Evolutionary conservation across 768 basidiomycete species (phyloP).

Genomic region (Psilocybe tampanensis): DNA sequence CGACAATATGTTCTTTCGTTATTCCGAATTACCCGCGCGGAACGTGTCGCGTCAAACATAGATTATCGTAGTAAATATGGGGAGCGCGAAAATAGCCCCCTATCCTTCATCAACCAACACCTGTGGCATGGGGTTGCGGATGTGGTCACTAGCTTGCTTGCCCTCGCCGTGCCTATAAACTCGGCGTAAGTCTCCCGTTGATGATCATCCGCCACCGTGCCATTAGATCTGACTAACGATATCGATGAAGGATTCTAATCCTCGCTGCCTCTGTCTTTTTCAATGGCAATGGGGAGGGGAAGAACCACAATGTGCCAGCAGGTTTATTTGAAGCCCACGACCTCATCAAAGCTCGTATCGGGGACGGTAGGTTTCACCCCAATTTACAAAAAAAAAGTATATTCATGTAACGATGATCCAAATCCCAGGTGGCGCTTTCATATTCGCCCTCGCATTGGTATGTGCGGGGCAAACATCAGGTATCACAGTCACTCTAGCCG

Average conservation of each 20-base stretch:
- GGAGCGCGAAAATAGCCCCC: slow-evolving; percentile 49
- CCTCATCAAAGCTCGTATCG: slow-evolving; percentile 57
- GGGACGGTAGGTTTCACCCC: slow-evolving; percentile 44
- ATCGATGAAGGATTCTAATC: slow-evolving; percentile 58
- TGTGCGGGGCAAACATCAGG: slow-evolving; percentile 78
- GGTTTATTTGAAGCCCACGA: slow-evolving; percentile 75
- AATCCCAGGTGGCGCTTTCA: slow-evolving; percentile 55
- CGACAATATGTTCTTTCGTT: slow-evolving; percentile 21
- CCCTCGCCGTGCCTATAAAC: slow-evolving; percentile 78
- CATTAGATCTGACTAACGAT: background rate
- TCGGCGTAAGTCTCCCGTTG: slow-evolving; percentile 46
- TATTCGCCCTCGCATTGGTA: slow-evolving; percentile 78
- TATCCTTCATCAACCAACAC: slow-evolving; percentile 52
- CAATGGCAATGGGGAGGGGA: slow-evolving; percentile 33
- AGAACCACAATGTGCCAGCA: slow-evolving; percentile 42
- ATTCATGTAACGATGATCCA: background rate
- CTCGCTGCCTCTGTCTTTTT: slow-evolving; percentile 76
- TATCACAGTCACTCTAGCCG: slow-evolving; percentile 77
- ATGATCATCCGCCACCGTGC: background rate
- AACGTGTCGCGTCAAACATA: slow-evolving; percentile 29
- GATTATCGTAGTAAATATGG: slow-evolving; percentile 41
- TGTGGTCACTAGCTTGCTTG: slow-evolving; percentile 58
- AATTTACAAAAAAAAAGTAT: background rate
- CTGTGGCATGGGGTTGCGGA: slow-evolving; percentile 60
- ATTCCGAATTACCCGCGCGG: slow-evolving; percentile 33